Conservation (phyloP, 768 basidiomycete species). For the Paxillus rubicundulus region DNA sequence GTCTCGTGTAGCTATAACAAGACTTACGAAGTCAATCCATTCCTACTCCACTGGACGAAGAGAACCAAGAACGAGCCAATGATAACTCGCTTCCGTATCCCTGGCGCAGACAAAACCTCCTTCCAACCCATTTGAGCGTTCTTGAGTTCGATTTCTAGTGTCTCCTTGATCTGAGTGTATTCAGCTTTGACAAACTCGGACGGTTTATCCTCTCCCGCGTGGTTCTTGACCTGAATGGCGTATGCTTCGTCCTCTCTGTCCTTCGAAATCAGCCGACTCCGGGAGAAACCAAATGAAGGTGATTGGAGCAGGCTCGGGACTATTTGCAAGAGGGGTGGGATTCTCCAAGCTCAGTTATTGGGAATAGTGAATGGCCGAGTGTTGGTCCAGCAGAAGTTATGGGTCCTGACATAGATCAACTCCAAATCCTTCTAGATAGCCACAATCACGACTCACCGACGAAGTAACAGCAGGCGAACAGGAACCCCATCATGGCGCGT, state of each 20-base stretch:
- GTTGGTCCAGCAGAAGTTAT: constrained; percentile 48
- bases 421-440: no score
- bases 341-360: constrained; percentile 66
- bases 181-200: constrained; percentile 59
- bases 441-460: constrained; percentile 8
- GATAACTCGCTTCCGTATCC: constrained; percentile 15
- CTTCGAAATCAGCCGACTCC: constrained; percentile 62
- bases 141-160: constrained; percentile 36
- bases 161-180: constrained; percentile 53
- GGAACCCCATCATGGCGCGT: constrained; percentile 11
- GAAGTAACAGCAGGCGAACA: constrained; percentile 10
- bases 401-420: constrained; percentile 10
- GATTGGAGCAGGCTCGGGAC: constrained; percentile 54
- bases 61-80: constrained; percentile 13
- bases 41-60: constrained; percentile 16
- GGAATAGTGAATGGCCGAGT: constrained; percentile 62
- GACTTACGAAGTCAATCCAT: constrained; percentile 8
- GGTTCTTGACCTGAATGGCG: constrained; percentile 51
- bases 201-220: constrained; percentile 52
- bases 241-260: constrained; percentile 50
- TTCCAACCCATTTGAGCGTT: not conserved
- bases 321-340: constrained; percentile 58
- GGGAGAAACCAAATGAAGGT: constrained; percentile 56
- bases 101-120: constrained; percentile 5
- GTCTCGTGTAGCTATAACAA: fast-evolving